phyloP scores from a whole-genome alignment of 352 stramenopile species.

The Pythium periplocum region DNA sequence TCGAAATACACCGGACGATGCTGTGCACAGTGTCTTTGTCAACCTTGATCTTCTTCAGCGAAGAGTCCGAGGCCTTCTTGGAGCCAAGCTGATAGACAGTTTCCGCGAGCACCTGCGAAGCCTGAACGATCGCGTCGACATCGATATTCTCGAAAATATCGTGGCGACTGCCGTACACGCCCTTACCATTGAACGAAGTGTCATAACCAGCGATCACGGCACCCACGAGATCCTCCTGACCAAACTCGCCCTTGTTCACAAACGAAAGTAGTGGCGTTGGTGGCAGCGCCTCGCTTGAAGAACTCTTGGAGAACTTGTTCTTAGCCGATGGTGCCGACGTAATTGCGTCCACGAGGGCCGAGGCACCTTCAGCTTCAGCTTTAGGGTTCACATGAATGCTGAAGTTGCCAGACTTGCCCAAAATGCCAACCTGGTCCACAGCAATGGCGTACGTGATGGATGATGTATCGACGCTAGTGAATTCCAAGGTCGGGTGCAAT shows the following conservation, averaged over 20 bases:
- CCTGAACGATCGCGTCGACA: slow-evolving; percentile 41
- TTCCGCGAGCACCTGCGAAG: slow-evolving; percentile 72
- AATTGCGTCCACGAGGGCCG: slow-evolving; percentile 43
- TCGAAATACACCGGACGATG: slow-evolving; percentile 54
- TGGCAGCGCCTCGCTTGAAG: slow-evolving; percentile 36
- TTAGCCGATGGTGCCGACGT: slow-evolving; percentile 38
- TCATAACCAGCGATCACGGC: slow-evolving; percentile 74
- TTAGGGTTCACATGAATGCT: slow-evolving; percentile 69
- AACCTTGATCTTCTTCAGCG: slow-evolving; percentile 28
- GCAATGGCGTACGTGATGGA: slow-evolving; percentile 70
- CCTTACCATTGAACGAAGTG: slow-evolving; percentile 33
- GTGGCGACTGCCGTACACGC: slow-evolving; percentile 61
- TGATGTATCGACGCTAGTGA: slow-evolving; percentile 44
- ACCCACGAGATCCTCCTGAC: slow-evolving; percentile 44
- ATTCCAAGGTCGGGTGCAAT: slow-evolving; percentile 59
- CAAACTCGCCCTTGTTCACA: slow-evolving; percentile 66
- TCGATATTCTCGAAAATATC: slow-evolving; percentile 49
- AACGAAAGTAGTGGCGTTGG: slow-evolving; percentile 69
- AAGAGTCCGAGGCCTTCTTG: slow-evolving; percentile 30
- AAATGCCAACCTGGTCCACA: slow-evolving; percentile 68
- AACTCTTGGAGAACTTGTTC: slow-evolving; percentile 26
- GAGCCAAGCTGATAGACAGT: slow-evolving; percentile 59
- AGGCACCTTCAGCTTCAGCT: slow-evolving; percentile 24
- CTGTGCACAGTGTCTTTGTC: slow-evolving; percentile 47
- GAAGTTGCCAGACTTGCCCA: slow-evolving; percentile 49